These are phyloP conservation scores for Gymnopilus dilepis DNA, from an alignment of 768 basidiomycete species.

Conservation along the genomic window DNA sequence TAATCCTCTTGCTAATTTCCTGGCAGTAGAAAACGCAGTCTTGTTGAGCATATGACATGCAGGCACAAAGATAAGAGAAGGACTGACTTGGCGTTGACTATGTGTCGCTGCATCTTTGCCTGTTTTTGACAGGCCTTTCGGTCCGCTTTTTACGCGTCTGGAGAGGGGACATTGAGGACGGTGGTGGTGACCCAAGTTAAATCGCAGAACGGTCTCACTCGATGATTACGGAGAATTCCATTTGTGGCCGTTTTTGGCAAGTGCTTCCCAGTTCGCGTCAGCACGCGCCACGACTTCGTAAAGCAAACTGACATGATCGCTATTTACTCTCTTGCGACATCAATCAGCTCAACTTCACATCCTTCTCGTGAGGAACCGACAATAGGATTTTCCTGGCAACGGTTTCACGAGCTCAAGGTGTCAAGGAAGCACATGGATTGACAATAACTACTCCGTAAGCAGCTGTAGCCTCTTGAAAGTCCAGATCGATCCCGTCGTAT, in stretches of 20 bases:
- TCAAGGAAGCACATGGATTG: not conserved
- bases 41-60: not conserved
- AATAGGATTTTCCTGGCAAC: too few relatives aligned
- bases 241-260: not conserved
- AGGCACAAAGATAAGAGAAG: not conserved
- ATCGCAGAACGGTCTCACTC: not conserved
- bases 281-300: too few relatives aligned
- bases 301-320: too few relatives aligned
- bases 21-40: not conserved
- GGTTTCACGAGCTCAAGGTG: too few relatives aligned
- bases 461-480: constrained; percentile 33
- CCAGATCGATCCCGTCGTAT: constrained; percentile 37
- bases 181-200: not conserved
- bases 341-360: too few relatives aligned
- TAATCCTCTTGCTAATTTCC: constrained; percentile 12
- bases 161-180: not conserved
- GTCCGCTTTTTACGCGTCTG: not conserved
- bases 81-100: not conserved
- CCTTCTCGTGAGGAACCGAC: too few relatives aligned
- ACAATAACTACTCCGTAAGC: not conserved
- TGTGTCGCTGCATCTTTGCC: not conserved
- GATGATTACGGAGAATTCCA: not conserved
- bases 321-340: too few relatives aligned
- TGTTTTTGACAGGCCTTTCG: not conserved
- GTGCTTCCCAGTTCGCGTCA: not conserved